Evolutionary conservation across 2,329 filamentous ascomycete genomes (phyloP), one percentile per base, ranked within the genome.

Genomic region (Neocatenulostroma microsporum): DNA sequence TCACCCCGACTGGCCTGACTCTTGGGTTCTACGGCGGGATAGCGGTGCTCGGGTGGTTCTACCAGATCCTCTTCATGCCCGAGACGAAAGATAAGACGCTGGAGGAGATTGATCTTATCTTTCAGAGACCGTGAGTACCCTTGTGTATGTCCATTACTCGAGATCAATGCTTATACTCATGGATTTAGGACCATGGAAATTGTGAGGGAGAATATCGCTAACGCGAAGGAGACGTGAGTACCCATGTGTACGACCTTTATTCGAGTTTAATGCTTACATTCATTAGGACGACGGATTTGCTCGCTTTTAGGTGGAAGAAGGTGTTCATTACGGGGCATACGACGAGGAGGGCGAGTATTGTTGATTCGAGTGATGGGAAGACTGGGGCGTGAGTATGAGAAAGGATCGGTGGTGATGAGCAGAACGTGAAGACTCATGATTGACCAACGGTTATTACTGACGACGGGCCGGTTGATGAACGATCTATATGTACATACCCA

Each of bases 11-110:
- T 1, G 80, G 81, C 8, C 64, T 84, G 1, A 68, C 74, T 0
- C 68, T 84, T 0, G 81, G 81, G 3, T 84, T 85, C 61, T 85
- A 83, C 56, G 80, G 81, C 4, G 81, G 81, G 12, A 84, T 84
- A 36, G 80, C 80, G 0, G 69, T 81, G 1, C 8, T 84, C 0
- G 81, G 79, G 10, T 82, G 78, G 72, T 64, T 82, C 48, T 84
- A 84, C 58, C 80, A 84, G 61, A 66, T 84, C 30, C 55, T 84
- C 33, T 84, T 84, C 62, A 84, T 84, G 81, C 80, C 44, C 8
- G 48, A 53, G 65, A 84, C 80, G 3, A 83, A 83, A 66, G 74
- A 79, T 56, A 65, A 66, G 57, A 73, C 73, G 2, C 70, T 84
- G 0, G 81, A 84, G 60, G 80, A 84, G 59, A 83, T 84, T 41